Base-by-base conservation (phyloP, 2,329 filamentous ascomycete species). In the Trematosphaeria pertusa region DNA sequence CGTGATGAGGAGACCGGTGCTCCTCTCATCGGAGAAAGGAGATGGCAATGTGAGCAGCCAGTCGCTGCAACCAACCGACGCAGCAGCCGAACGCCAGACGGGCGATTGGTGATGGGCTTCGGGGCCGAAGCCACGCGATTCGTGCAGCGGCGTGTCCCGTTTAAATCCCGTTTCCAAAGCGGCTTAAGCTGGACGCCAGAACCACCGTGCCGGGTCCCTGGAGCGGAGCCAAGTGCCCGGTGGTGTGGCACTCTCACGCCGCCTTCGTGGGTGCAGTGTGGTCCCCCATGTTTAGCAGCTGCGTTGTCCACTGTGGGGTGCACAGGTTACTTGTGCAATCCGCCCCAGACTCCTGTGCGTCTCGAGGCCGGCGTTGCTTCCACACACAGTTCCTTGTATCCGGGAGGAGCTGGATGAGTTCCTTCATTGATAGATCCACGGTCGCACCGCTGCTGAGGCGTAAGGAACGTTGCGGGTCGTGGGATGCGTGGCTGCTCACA, bases 241-340 rank as follows among this genome's bases (percentile, higher is more conserved):
- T 58, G 60, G 54, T 58, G 61, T 69, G 68, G 68, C 60, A 64
- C 59, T 63, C 58, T 60, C 58, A 64, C 55, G 62, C 65, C 63
- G 60, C 54, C 58, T 62, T 64, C 47, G 58, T 65, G 64, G 64
- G 53, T 59, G 56, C 46, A 52, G 53, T 54, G 47, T 56, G 48
- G 7, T 42, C 54, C 58, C 61, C 60, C 59, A 58, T 64, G 57
- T 43, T 58, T n/a, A n/a, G n/a, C 50, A 53, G 46, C 50, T 60
- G 55, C 48, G 47, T 43, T 50, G 46, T 46, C 49, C 53, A 30
- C 54, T 59, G 61, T 56, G 61, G 56, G 53, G 53, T 48, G 50
- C 38, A 28, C 37, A 39, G 39, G 26, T 18, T 37, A 15, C 20
- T 43, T 24, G n/a, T 28, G 14, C 14, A 39, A 19, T 37, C 32